These are phyloP conservation scores for Kwoniella heveanensis DNA, from an alignment of 768 basidiomycete genomes.

Conservation along the genomic window DNA sequence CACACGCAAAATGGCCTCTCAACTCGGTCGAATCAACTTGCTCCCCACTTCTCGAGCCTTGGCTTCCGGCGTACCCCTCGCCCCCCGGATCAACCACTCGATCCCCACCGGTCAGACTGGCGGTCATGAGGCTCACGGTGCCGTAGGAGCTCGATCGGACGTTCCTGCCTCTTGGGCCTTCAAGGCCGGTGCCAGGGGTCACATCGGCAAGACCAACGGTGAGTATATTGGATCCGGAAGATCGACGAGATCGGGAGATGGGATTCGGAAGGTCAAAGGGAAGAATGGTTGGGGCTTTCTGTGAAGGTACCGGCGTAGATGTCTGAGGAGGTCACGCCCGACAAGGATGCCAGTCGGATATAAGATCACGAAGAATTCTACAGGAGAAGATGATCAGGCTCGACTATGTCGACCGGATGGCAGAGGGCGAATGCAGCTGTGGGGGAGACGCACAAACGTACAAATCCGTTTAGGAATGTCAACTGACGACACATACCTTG, in stretches of 20 bases:
- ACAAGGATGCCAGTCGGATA: no score
- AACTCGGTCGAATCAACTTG: slow-evolving; percentile 62
- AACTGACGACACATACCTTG: background rate
- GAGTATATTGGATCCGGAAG: slow-evolving; percentile 9
- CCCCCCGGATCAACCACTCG: slow-evolving; percentile 72
- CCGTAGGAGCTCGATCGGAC: slow-evolving; percentile 60
- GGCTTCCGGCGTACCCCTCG: slow-evolving; percentile 76
- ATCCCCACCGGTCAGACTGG: slow-evolving; percentile 64
- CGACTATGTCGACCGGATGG: no score
- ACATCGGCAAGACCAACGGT: slow-evolving; percentile 30
- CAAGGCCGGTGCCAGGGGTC: slow-evolving; percentile 17
- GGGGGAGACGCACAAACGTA: no score
- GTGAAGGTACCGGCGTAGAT: no score
- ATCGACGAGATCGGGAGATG: background rate
- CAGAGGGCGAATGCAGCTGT: no score
- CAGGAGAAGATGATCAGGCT: no score
- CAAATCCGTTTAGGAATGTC: no score
- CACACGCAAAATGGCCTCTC: slow-evolving; percentile 36
- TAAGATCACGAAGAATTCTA: no score
- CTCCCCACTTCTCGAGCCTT: slow-evolving; percentile 77
- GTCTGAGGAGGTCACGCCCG: no score
- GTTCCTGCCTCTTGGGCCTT: slow-evolving; percentile 34
- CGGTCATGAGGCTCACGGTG: slow-evolving; percentile 64
- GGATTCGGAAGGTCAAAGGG: background rate
- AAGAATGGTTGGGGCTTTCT: no score